A percentile compares a stretch with the other conserved stretches of the same genome.
Conservation (phyloP, 1,284 basidiomycete genomes). For the Cryptococcus wingfieldii region DNA sequence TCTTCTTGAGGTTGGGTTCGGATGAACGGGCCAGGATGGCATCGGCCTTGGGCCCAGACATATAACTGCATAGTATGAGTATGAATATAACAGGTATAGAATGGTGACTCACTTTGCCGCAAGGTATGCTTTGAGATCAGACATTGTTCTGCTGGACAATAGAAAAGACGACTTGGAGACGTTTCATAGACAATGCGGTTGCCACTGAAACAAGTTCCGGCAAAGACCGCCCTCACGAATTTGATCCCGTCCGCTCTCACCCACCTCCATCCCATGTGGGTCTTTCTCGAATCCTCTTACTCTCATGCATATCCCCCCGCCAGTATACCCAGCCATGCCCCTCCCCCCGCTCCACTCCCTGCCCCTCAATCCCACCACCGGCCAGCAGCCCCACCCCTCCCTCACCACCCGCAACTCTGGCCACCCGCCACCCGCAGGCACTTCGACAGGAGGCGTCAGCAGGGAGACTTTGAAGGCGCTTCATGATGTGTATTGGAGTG, state of each 20-base stretch:
- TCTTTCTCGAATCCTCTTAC: neutral
- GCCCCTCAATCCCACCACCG: slow-evolving; percentile 46
- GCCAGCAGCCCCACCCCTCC: slow-evolving; percentile 36
- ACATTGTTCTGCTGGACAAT: slow-evolving; percentile 22
- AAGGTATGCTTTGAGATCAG: slow-evolving; percentile 53
- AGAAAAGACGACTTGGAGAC: neutral
- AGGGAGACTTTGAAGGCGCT: slow-evolving; percentile 57
- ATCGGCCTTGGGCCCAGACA: slow-evolving; percentile 95
- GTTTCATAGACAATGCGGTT: neutral
- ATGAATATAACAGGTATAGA: neutral
- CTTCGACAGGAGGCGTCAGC: slow-evolving; percentile 39
- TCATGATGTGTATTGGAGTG: slow-evolving; percentile 98
- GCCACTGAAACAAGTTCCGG: neutral
- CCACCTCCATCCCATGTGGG: neutral
- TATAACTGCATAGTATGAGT: slow-evolving; percentile 57
- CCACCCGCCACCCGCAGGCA: slow-evolving; percentile 18
- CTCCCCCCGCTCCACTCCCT: slow-evolving; percentile 32
- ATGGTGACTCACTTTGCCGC: slow-evolving; percentile 46
- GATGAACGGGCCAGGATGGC: slow-evolving; percentile 74
- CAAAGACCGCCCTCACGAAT: neutral
- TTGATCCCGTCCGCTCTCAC: neutral
- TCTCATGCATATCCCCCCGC: neutral
- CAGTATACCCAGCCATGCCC: neutral
- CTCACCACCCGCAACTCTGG: slow-evolving; percentile 9
- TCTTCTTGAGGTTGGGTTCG: slow-evolving; percentile 54